These are phyloP conservation scores for Mycosarcoma mackinlayi DNA, from an alignment of 1,284 basidiomycete genomes.

Conservation along the genomic window DNA sequence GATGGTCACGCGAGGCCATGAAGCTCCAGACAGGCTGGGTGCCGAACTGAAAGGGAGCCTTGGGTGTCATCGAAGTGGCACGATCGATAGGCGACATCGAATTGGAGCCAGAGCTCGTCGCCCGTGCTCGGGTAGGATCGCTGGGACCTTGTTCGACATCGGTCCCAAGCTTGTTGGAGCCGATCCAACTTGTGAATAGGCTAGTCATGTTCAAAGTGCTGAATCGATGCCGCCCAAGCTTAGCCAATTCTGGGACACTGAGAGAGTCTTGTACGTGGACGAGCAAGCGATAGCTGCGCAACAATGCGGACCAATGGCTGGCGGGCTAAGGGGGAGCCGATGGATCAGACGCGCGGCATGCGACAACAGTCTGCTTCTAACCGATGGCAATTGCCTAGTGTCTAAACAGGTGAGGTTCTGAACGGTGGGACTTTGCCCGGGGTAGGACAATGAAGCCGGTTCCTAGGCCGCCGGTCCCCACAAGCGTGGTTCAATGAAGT, in stretches of 20 bases:
- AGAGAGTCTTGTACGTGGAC: background rate
- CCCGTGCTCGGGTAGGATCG: conserved; percentile 21
- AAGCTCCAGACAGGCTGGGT: conserved; percentile 12
- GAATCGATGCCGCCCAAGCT: background rate
- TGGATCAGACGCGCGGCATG: background rate
- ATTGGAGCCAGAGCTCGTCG: conserved; percentile 19
- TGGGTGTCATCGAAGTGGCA: conserved; percentile 46
- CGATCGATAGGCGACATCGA: conserved; percentile 46
- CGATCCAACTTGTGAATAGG: conserved; percentile 41
- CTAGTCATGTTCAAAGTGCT: conserved; percentile 25
- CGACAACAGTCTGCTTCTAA: background rate
- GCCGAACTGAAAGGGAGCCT: conserved; percentile 28
- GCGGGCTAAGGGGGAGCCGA: background rate
- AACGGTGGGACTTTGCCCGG: too few relatives aligned
- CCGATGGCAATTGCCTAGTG: too few relatives aligned
- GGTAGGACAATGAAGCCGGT: too few relatives aligned
- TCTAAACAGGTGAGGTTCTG: too few relatives aligned
- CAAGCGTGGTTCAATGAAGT: background rate
- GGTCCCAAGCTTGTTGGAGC: conserved; percentile 25
- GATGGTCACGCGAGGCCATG: conserved; percentile 22
- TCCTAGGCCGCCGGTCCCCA: too few relatives aligned
- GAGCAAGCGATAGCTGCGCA: background rate
- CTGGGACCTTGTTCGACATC: conserved; percentile 29
- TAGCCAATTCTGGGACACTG: too few relatives aligned
- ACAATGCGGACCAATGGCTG: background rate